Evolutionary conservation across 345 rosid genomes (phyloP), one percentile per base, ranked within the genome.

Genomic region (Eucalyptus fibrosa): DNA sequence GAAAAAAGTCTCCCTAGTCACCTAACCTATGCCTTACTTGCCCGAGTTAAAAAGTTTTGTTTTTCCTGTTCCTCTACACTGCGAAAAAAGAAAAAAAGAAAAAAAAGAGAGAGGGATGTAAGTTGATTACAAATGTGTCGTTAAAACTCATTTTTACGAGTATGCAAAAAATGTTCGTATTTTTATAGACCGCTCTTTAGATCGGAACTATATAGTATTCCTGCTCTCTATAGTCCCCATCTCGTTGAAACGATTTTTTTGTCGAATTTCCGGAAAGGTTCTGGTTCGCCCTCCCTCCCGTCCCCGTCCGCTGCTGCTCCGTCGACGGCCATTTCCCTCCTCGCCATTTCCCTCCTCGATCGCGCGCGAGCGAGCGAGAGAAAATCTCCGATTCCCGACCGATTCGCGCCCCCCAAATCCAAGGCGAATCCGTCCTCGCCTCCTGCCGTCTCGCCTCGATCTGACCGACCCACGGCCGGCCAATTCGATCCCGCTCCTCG

Each of bases 1-100:
- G 3, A 15, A 65, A 65, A 4, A 65, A n/a, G 15, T 65, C 5
- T 3, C 34, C 37, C 69, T 28, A 28, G 2, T 62, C 8, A 62
- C 69, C 34, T 62, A 28, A 7, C 4, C 8, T 60, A n/a, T 65
- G 5, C 9, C 37, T 65, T n/a, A 14, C 37, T n/a, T 65, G 7
- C 40, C 3, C 3, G 19, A 65, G 77, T 65, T 65, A 65, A n/a
- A 65, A n/a, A n/a, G 19, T 65, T 65, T 0, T 2, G 21, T 2
- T 30, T 65, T n/a, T 14, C 19, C 77, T 7, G 15, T 65, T n/a
- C 2, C 1, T 2, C 6, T 15, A 8, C 1, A 0, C 9, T 34
- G 3, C 14, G 7, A 30, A 65, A 30, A 65, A 65, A 14, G 1
- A 30, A 7, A 30, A 2, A 7, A 7, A 30, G 6, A 3, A 18